Percentiles rank a stretch among this genome's conserved stretches.
Evolutionary conservation across 768 basidiomycete species (phyloP).

Genomic region (Suillus lakei): DNA sequence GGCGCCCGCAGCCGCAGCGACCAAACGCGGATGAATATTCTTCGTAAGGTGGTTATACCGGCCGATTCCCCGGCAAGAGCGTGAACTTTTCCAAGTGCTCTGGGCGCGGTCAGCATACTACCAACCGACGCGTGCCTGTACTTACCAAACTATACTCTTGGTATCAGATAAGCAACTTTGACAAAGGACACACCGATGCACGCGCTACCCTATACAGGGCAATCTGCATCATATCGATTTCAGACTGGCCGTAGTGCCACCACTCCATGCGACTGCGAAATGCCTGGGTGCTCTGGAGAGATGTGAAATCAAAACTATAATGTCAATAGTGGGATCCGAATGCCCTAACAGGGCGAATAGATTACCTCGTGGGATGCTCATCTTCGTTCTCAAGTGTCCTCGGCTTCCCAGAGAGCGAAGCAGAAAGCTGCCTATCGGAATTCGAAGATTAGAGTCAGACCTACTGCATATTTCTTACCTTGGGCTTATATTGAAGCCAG

Average conservation of each 20-base stretch:
- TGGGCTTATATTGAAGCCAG: slow-evolving; percentile 61
- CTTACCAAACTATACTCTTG: slow-evolving; percentile 22
- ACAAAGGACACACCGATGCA: slow-evolving; percentile 33
- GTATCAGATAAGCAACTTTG: slow-evolving; percentile 40
- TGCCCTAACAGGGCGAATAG: background rate
- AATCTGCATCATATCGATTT: slow-evolving; percentile 34
- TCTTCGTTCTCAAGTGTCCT: slow-evolving; percentile 43
- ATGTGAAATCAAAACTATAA: slow-evolving; percentile 24
- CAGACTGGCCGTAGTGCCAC: no score
- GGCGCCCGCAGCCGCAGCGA: slow-evolving; percentile 27
- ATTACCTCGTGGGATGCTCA: slow-evolving; percentile 32
- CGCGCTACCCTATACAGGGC: no score
- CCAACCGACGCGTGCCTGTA: slow-evolving; percentile 14
- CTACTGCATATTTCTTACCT: slow-evolving; percentile 67
- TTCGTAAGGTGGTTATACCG: slow-evolving; percentile 23
- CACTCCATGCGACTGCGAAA: slow-evolving; percentile 43
- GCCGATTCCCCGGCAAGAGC: slow-evolving; percentile 30
- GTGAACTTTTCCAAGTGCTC: slow-evolving; percentile 22
- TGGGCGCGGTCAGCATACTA: slow-evolving; percentile 28
- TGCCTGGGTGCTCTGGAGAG: slow-evolving; percentile 41
- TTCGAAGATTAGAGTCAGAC: slow-evolving; percentile 65
- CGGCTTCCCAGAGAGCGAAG: slow-evolving; percentile 69
- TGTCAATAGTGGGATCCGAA: background rate
- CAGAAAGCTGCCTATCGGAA: slow-evolving; percentile 60
- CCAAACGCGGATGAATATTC: slow-evolving; percentile 38